A percentile compares a stretch with the other conserved stretches of the same genome.
Conservation (phyloP, 495 filamentous ascomycete species). For the Penicillium maclennaniae region DNA sequence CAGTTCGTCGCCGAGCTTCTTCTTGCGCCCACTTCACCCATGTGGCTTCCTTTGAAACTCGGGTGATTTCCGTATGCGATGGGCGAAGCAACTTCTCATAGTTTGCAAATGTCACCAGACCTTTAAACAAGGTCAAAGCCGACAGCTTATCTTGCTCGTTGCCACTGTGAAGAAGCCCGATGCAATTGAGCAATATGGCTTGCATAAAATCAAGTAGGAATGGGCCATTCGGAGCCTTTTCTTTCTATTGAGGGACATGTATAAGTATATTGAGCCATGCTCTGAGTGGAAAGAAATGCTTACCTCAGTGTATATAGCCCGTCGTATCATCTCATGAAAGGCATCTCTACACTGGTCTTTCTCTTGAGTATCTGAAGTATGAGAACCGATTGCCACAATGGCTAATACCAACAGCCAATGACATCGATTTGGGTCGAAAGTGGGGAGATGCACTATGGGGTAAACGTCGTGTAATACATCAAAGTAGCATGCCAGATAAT, state of each 20-base stretch:
- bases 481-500: conserved; percentile 35
- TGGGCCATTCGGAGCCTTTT: conserved; percentile 14
- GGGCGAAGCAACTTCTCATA: conserved; percentile 20
- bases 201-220: conserved; percentile 36
- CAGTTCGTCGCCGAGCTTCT: conserved; percentile 39
- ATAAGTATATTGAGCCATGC: background rate
- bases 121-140: conserved; percentile 28
- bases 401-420: conserved; percentile 45
- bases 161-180: conserved; percentile 40
- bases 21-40: conserved; percentile 30
- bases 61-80: background rate
- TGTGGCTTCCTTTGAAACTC: conserved; percentile 15
- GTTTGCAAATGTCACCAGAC: conserved; percentile 30
- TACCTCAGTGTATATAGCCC: conserved; percentile 39
- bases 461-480: conserved; percentile 42
- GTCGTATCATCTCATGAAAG: conserved; percentile 44
- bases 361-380: conserved; percentile 28
- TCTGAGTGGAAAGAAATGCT: background rate
- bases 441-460: conserved; percentile 43
- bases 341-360: conserved; percentile 27
- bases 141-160: conserved; percentile 26
- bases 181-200: conserved; percentile 36
- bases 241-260: conserved; percentile 20
- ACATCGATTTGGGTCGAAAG: conserved; percentile 34
- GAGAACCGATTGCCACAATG: conserved; percentile 44